phyloP scores from a whole-genome alignment of 192 early-diverging fungal genomes.

The Dispira simplex region DNA sequence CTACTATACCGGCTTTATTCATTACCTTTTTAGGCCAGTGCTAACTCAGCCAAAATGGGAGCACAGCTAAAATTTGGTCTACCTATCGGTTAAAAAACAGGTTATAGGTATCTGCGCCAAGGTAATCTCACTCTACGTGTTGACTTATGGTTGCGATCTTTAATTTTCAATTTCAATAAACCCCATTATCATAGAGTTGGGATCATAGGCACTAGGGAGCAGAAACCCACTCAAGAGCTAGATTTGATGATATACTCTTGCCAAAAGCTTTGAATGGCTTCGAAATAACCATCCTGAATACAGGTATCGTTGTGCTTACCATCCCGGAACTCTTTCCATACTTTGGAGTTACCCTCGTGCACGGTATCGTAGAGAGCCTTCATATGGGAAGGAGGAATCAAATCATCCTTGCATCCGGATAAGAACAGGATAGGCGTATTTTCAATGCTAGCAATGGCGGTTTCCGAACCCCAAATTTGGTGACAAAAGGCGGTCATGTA shows the following conservation, averaged over 20 bases:
- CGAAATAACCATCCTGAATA: constrained; percentile 74
- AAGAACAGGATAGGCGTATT: constrained; percentile 66
- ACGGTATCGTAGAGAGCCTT: constrained; percentile 44
- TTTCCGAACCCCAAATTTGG: constrained; percentile 80
- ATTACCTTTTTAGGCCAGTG: not conserved
- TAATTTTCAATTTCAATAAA: no score
- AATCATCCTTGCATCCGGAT: constrained; percentile 66
- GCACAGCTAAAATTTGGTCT: not conserved
- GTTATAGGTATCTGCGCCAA: no score
- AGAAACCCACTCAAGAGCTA: not conserved
- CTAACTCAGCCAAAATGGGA: no score
- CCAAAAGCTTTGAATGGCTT: constrained; percentile 41
- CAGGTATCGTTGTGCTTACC: constrained; percentile 91
- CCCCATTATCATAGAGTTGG: not conserved
- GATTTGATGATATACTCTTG: not conserved
- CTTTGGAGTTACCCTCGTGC: constrained; percentile 22
- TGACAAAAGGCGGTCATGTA: constrained; percentile 65
- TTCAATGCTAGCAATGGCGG: constrained; percentile 42
- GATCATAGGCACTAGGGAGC: not conserved
- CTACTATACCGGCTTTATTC: not conserved
- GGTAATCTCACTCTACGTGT: no score
- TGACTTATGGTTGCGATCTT: no score
- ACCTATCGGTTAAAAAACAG: not conserved
- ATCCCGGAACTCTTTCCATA: constrained; percentile 46
- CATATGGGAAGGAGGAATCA: constrained; percentile 87